Evolutionary conservation across 768 basidiomycete species (phyloP), one percentile per base, ranked within the genome.

Genomic region (Collybiopsis confluens): DNA sequence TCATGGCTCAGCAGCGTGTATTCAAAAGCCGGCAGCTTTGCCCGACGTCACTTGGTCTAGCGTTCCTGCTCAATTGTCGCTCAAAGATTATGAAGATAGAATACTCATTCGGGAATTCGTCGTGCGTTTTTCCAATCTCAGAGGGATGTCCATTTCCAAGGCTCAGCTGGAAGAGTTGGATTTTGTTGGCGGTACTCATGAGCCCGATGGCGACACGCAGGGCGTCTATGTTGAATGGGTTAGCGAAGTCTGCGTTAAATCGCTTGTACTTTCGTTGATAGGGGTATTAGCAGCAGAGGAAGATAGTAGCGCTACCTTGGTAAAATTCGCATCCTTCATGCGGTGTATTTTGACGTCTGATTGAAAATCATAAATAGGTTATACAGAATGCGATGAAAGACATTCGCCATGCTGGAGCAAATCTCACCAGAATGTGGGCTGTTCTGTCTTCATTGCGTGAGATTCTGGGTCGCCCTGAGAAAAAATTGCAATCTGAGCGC

Each of bases 41-140:
- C 77, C 82, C 5, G 56, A 68, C 54, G 69, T 84, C 37, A 67
- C 68, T 44, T 91, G 89, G 89, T 77, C 70, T 4, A 61, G 64
- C 5, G 63, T 88, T 5, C 71, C 70, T 1, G 70, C 74, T 11
- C 60, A 58, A 27, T 68, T 86, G 13, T 67, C 72, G 4, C 68
- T 71, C 36, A 61, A 70, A 1, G 78, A 80, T 37, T 81, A 77
- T 1, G 76, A 86, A 57, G 73, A 77, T 24, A 82, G 89, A 9
- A 78, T 91, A 44, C 72, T 81, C 59, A 84, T 91, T 40, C 82
- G 90, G 54, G 90, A 92, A 66, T 92, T 90, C 63, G 63, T 80
- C 10, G 62, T 87, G 44, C 77, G 90, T 30, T 91, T 91, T 58
- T 71, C 73, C 1, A 70, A 73, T 26, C 52, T 80, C 15, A 65